phyloP scores from a whole-genome alignment of 2,329 filamentous ascomycete genomes.

The Paradendryphiella salina region DNA sequence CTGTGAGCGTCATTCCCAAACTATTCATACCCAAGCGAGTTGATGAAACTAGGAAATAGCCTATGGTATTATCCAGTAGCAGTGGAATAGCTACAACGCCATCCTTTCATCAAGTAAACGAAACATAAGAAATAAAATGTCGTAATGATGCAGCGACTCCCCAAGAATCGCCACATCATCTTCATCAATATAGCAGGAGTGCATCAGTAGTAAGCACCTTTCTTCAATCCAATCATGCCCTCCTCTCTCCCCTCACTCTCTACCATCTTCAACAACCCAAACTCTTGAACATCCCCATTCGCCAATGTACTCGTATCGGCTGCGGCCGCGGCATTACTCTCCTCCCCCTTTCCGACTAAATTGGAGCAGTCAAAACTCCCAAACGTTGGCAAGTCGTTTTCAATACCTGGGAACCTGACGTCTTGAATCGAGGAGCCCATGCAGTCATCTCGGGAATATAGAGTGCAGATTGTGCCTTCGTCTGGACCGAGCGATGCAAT shows the following conservation, averaged over 20 bases:
- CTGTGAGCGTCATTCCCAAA: too few relatives aligned
- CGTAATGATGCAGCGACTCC: neutral
- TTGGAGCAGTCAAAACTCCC: conserved; percentile 31
- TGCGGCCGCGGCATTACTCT: conserved; percentile 4
- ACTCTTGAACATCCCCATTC: conserved; percentile 30
- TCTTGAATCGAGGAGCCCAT: conserved; percentile 22
- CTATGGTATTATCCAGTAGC: neutral
- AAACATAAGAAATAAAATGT: neutral
- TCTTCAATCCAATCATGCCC: conserved; percentile 41
- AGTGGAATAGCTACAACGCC: neutral
- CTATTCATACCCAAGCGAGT: too few relatives aligned
- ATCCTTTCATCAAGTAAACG: neutral
- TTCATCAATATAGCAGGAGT: neutral
- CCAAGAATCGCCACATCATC: neutral
- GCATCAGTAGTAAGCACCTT: conserved; percentile 34
- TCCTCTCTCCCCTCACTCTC: conserved; percentile 33
- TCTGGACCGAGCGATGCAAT: conserved; percentile 41
- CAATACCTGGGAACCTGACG: conserved; percentile 34
- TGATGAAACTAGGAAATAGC: neutral
- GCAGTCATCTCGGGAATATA: conserved; percentile 32
- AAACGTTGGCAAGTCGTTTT: conserved; percentile 25
- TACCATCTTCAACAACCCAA: conserved; percentile 23
- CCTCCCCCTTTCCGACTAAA: neutral
- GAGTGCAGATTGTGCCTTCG: conserved; percentile 32
- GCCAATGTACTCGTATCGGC: conserved; percentile 27